Base-by-base conservation (phyloP, 2,329 filamentous ascomycete genomes). In the Chrysoporthe deuterocubensis region DNA sequence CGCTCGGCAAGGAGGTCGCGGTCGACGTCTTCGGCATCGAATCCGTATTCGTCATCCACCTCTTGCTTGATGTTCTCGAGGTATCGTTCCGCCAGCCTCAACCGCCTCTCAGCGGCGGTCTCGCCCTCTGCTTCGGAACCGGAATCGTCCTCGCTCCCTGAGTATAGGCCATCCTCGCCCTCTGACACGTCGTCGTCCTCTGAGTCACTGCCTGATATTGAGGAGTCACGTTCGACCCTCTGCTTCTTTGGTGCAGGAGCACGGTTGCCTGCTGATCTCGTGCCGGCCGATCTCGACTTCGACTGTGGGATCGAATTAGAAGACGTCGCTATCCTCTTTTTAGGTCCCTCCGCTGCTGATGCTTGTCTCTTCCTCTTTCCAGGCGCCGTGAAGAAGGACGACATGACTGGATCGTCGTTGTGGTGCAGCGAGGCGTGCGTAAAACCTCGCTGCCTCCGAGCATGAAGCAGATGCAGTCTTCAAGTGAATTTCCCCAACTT, bases 1-100 rank as follows among this genome's bases (percentile, higher is more conserved):
- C 91, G 86, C 78, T 97, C 92, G 54, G 95, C 94, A 74, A 99
- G 94, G 73, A 97, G 82, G 76, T 99, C 96, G 68, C 91, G 87
- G 80, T 98, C 96, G 68, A 99, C 92, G 64, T 98, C 93, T 73
- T 91, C 94, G 8, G 96, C 96, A 80, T 99, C 94, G 76, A 98
- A 99, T 50, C 94, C 96, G 64, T 86, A 86, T 71, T 93, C 91
- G 73, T 96, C 91, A 73, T 77, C 72, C 13, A 93, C 89, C 72
- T 97, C 92, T 74, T 92, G 87, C 74, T 91, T 89, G 70, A 97
- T 89, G 76, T 97, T 97, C 65, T 97, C 91, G 65, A 99, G 86
- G 78, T 99, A 98, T 74, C 92, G 89, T 81, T 98, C 93, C 42
- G 96, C 96, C 40, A 99, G 86, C 72, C 93, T 89, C 75, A 97